Evolutionary conservation across 2,329 filamentous ascomycete species (phyloP).

Genomic region (Fusarium pseudocircinatum): DNA sequence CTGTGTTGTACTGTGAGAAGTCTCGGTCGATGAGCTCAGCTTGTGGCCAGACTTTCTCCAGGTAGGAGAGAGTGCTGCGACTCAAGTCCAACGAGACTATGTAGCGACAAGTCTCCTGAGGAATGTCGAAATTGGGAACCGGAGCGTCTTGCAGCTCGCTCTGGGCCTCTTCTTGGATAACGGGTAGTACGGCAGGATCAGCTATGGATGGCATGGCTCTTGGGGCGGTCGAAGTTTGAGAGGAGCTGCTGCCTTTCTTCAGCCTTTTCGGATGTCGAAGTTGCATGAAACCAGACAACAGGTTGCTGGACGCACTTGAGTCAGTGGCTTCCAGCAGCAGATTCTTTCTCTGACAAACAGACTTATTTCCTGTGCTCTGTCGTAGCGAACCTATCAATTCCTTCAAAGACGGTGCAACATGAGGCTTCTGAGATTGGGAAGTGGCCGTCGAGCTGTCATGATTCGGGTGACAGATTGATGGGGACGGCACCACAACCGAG

Average conservation of each 20-base stretch:
- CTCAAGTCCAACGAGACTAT: constrained; percentile 63
- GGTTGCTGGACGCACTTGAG: constrained; percentile 38
- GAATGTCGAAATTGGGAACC: constrained; percentile 27
- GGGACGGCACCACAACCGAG: too few relatives aligned
- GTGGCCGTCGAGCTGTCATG: too few relatives aligned
- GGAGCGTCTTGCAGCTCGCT: background rate
- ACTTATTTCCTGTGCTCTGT: background rate
- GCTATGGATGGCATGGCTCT: background rate
- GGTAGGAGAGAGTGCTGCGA: constrained; percentile 57
- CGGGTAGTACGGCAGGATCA: background rate
- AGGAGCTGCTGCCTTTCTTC: constrained; percentile 3
- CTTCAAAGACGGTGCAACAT: background rate
- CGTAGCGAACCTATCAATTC: background rate
- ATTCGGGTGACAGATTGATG: background rate
- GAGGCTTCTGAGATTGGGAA: background rate
- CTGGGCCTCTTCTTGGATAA: background rate
- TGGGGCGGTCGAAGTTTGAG: background rate
- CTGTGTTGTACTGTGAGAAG: constrained; percentile 54
- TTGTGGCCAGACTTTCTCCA: constrained; percentile 60
- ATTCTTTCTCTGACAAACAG: background rate
- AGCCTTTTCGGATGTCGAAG: constrained; percentile 44
- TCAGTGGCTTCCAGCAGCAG: constrained; percentile 31
- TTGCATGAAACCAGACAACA: constrained; percentile 47
- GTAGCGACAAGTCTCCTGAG: constrained; percentile 45
- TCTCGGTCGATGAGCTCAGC: constrained; percentile 70